phyloP scores from a whole-genome alignment of 345 rosid species.

The Geranium rotundifolium region DNA sequence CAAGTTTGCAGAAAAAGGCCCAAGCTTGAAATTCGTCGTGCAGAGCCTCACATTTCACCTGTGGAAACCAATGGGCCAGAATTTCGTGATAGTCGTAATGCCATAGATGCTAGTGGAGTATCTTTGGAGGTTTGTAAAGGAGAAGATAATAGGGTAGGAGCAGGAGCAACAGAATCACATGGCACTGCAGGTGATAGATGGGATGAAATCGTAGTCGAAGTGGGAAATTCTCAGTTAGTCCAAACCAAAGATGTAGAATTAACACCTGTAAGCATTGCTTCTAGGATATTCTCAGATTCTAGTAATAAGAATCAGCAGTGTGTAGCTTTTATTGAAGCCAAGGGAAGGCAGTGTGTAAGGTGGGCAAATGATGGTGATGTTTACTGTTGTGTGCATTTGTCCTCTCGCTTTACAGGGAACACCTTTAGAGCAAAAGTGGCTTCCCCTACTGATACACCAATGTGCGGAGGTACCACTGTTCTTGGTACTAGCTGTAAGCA shows the following conservation, averaged over 20 bases:
- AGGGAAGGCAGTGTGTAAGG: constrained; percentile 96
- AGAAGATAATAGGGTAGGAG: constrained; percentile 20
- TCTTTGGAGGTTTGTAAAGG: constrained; percentile 21
- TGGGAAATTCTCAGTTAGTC: constrained; percentile 27
- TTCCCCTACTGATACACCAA: constrained; percentile 42
- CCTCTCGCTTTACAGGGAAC: constrained; percentile 75
- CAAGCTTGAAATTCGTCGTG: constrained; percentile 91
- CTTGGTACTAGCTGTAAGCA: constrained; percentile 95
- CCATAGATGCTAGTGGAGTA: constrained; percentile 20
- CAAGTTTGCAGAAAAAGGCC: constrained; percentile 68
- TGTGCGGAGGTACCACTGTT: constrained; percentile 93
- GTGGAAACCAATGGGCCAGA: constrained; percentile 33
- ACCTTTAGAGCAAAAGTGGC: constrained; percentile 43
- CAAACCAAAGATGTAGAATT: constrained; percentile 19
- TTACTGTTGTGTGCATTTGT: constrained; percentile 95
- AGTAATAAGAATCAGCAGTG: constrained; percentile 77
- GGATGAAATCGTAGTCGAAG: constrained; percentile 67
- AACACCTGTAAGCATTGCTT: constrained; percentile 22
- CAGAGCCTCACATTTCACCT: constrained; percentile 56
- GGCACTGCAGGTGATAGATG: constrained; percentile 46
- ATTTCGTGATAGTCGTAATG: constrained; percentile 38
- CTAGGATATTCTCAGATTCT: constrained; percentile 35
- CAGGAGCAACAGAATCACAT: constrained; percentile 22
- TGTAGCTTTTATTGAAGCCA: constrained; percentile 78
- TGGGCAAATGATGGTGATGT: constrained; percentile 98